A percentile compares a stretch with the other conserved stretches of the same genome.
phyloP scores from a whole-genome alignment of 495 filamentous ascomycete species.

The Glutinoglossum americanum region DNA sequence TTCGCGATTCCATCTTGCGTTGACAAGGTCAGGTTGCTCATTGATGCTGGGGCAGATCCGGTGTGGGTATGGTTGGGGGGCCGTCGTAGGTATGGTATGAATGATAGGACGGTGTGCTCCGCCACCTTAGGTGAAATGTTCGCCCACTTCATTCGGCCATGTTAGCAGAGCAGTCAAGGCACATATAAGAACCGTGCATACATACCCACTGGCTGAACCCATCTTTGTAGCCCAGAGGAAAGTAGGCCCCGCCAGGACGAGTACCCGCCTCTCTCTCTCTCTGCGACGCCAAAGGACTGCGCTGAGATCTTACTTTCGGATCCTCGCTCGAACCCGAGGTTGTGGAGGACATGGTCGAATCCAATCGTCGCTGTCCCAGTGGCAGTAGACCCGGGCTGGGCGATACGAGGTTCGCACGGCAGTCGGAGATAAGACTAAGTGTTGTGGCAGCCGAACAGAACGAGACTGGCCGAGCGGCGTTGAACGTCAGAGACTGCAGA shows the following conservation, averaged over 20 bases:
- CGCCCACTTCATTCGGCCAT: slow-evolving; percentile 44
- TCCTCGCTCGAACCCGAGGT: not conserved
- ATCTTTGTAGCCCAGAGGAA: slow-evolving; percentile 79
- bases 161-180: not conserved
- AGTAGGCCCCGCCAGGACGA: slow-evolving; percentile 26
- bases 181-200: slow-evolving; percentile 1
- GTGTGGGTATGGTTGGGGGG: slow-evolving; percentile 49
- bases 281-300: slow-evolving; percentile 4
- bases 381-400: not conserved
- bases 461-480: not conserved
- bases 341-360: slow-evolving; percentile 15
- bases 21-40: slow-evolving; percentile 13
- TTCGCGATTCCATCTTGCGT: slow-evolving; percentile 20
- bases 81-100: slow-evolving; percentile 63
- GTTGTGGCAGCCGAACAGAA: not conserved
- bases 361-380: not conserved
- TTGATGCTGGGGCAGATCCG: slow-evolving; percentile 26
- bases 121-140: slow-evolving; percentile 59
- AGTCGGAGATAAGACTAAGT: not conserved
- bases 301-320: not conserved
- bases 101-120: slow-evolving; percentile 76
- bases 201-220: slow-evolving; percentile 82
- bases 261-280: slow-evolving; percentile 10
- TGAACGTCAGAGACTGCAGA: not conserved
- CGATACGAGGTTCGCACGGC: not conserved